Evolutionary conservation across 2,329 filamentous ascomycete species (phyloP), one percentile per base, ranked within the genome.

Genomic region (Aureobasidium sp.): DNA sequence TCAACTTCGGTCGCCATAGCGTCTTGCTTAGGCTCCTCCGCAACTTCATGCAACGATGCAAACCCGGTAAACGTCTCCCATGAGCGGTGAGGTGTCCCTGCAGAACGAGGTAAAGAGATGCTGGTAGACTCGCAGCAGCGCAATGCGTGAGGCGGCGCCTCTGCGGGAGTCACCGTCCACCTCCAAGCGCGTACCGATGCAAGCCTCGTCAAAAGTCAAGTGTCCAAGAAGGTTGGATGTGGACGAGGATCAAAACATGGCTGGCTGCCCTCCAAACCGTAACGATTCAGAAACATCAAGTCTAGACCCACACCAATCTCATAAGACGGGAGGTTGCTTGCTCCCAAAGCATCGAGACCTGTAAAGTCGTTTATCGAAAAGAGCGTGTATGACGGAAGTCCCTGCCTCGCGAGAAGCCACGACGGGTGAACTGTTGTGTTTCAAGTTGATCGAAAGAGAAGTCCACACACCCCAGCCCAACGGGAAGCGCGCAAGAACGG

Each of bases 61-160:
- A 58, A 58, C 54, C 54, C 42, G 54, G 54, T 58, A 45, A 47
- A 58, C 54, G 54, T 32, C 37, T 21, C 54, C 30, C 30, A 29
- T 32, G 54, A 58, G 54, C 54, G 54, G 54, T 58, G 54, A 58
- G 54, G 37, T 29, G 54, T 58, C 54, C 54, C 54, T 58, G 54
- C 54, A 58, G 54, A 37, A 37, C 10, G 39, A 58, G 30, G 15
- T 16, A 42, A 32, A 54, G 21, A 54, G 10, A 5, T 29, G 29
- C 39, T 55, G 29, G 52, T n/a, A 30, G 16, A 55, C 39, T 13
- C 16, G 29, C 30, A 34, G 15, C 42, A 58, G 41, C 41, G 39
- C 52, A 55, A 44, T 55, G 52, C n/a, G 37, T 44, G 39, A 44
- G 52, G 27, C 39, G 52, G 52, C 52, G 52, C 39, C 52, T 44